Evolutionary conservation across 2,329 filamentous ascomycete species (phyloP).

Genomic region (Botrytis pseudocinerea): DNA sequence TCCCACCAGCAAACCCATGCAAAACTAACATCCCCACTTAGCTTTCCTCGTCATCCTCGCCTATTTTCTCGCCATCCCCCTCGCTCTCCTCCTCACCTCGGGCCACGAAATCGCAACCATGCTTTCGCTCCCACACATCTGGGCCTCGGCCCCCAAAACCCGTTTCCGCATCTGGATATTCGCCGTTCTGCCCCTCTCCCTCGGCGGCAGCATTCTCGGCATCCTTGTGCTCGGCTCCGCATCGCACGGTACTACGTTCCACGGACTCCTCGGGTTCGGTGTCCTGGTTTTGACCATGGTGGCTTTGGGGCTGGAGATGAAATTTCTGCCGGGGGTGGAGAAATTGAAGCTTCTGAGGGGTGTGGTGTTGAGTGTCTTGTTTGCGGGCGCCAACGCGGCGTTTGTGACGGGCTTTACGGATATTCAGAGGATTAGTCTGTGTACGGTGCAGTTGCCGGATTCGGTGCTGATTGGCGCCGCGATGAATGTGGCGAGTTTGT

Average conservation of each 20-base stretch:
- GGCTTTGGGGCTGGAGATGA: constrained; percentile 9
- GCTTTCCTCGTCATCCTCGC: constrained; percentile 12
- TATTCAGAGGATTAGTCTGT: constrained; percentile 19
- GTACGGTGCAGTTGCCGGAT: constrained; percentile 18
- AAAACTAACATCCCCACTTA: not conserved
- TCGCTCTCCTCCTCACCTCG: constrained; percentile 7
- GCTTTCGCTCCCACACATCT: constrained; percentile 6
- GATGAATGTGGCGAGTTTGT: not conserved
- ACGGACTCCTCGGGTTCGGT: not conserved
- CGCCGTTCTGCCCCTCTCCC: not conserved
- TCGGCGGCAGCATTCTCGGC: not conserved
- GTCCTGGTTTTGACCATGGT: not conserved
- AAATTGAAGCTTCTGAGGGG: not conserved
- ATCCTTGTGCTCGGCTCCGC: constrained; percentile 7
- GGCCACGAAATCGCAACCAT: constrained; percentile 21
- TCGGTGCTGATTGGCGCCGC: not conserved
- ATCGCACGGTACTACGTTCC: not conserved
- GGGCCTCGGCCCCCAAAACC: constrained; percentile 7
- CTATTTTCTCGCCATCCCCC: constrained; percentile 15
- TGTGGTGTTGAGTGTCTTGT: not conserved
- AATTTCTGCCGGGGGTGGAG: not conserved
- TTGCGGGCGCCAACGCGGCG: not conserved
- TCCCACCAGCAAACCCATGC: too few species aligned
- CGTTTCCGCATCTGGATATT: constrained; percentile 14
- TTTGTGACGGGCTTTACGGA: constrained; percentile 12